Percentiles rank a stretch among this genome's conserved stretches.
These are phyloP conservation scores for Salicornia ramosissima DNA, from an alignment of 148 eudicot species.

Conservation along the genomic window DNA sequence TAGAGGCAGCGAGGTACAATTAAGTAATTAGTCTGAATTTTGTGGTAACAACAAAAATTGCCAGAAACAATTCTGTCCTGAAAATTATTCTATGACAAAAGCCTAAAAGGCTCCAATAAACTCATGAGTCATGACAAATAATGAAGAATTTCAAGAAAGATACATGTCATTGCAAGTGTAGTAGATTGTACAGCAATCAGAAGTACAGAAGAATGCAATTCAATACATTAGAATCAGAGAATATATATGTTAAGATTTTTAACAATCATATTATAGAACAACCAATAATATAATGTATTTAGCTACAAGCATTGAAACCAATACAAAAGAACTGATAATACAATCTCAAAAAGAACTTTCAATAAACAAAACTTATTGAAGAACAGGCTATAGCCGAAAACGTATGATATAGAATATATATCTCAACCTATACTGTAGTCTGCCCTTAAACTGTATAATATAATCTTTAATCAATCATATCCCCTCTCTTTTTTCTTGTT, in stretches of 20 bases:
- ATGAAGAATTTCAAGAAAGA: too few species aligned
- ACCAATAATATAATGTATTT: conserved; percentile 26
- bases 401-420: conserved; percentile 15
- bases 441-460: conserved; percentile 13
- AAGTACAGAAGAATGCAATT: too few species aligned
- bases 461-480: conserved; percentile 16
- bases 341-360: conserved; percentile 5
- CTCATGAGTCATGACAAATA: too few species aligned
- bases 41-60: too few species aligned
- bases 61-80: too few species aligned
- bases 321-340: conserved; percentile 16
- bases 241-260: not conserved
- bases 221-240: not conserved
- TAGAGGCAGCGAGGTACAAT: too few species aligned
- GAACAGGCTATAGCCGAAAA: conserved; percentile 27
- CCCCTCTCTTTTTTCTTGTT: conserved; percentile 15
- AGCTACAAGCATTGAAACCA: conserved; percentile 18
- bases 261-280: conserved; percentile 16
- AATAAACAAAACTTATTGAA: conserved; percentile 18
- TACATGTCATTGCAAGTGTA: too few species aligned
- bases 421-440: conserved; percentile 27
- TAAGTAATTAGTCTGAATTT: too few species aligned
- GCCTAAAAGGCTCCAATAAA: too few species aligned
- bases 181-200: too few species aligned
- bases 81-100: too few species aligned